Conservation (phyloP, 441 rosid genomes). For the Gossypium gossypioides region DNA sequence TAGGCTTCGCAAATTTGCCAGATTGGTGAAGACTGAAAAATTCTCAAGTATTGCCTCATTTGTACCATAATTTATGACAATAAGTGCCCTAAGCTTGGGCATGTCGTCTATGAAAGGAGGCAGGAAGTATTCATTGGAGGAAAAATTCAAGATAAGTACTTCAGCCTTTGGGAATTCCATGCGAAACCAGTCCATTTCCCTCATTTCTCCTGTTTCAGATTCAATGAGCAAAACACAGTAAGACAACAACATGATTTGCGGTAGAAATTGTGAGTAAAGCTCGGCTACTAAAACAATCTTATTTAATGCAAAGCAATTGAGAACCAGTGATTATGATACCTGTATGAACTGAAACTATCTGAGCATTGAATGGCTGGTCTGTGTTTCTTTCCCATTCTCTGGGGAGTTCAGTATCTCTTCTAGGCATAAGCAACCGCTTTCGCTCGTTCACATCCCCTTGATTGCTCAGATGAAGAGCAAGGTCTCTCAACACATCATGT, state of each 20-base stretch:
- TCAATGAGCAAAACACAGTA: background rate
- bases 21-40: conserved; percentile 40
- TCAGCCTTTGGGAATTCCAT: conserved; percentile 74
- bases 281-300: background rate
- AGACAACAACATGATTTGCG: background rate
- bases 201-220: conserved; percentile 47
- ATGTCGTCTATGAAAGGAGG: conserved; percentile 66
- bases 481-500: conserved; percentile 76
- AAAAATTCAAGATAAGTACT: conserved; percentile 62
- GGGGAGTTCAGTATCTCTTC: conserved; percentile 47
- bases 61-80: conserved; percentile 50
- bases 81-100: conserved; percentile 60
- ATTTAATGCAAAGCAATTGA: background rate
- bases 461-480: conserved; percentile 55
- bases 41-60: conserved; percentile 41
- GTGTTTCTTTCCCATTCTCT: conserved; percentile 70
- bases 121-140: conserved; percentile 46
- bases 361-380: conserved; percentile 53
- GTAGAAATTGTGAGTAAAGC: background rate
- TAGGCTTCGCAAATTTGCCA: conserved; percentile 49
- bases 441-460: conserved; percentile 34
- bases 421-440: conserved; percentile 59
- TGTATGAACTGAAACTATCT: conserved; percentile 66
- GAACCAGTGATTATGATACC: conserved; percentile 25
- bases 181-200: conserved; percentile 62